Evolutionary conservation across 2,329 filamentous ascomycete species (phyloP).

Genomic region (Aphanoascus verrucosus): DNA sequence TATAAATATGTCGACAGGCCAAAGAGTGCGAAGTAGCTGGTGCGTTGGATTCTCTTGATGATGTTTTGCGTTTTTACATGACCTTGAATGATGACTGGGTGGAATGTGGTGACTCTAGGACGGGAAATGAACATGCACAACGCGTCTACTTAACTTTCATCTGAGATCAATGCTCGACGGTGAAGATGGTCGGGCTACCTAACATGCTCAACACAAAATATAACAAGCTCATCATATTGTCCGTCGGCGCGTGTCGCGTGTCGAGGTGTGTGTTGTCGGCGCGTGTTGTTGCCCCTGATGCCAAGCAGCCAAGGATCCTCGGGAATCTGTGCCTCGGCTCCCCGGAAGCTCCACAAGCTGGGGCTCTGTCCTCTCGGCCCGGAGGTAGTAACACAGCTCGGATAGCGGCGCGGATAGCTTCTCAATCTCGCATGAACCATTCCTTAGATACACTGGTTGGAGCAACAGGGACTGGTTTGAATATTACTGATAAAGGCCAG

Average conservation of each 20-base stretch:
- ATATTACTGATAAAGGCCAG: not conserved
- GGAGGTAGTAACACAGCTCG: not conserved
- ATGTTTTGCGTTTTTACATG: not conserved
- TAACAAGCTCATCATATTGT: too few relatives aligned
- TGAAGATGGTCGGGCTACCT: too few relatives aligned
- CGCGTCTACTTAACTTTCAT: not conserved
- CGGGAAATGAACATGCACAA: not conserved
- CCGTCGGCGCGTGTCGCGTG: too few relatives aligned
- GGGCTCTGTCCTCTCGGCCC: not conserved
- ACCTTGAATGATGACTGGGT: not conserved
- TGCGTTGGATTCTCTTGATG: not conserved
- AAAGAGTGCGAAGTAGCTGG: not conserved
- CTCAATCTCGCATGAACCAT: not conserved
- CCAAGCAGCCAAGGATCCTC: not conserved
- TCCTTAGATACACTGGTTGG: not conserved
- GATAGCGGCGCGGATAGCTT: not conserved
- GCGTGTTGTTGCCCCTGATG: too few relatives aligned
- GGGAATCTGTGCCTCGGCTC: conserved; percentile 7
- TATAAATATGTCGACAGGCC: conserved; percentile 28
- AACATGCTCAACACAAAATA: too few relatives aligned
- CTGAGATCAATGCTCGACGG: not conserved
- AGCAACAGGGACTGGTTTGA: not conserved
- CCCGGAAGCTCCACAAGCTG: not conserved
- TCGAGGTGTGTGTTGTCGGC: too few relatives aligned
- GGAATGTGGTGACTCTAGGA: not conserved